phyloP scores from a whole-genome alignment of 495 filamentous ascomycete genomes.

The Umbilicaria muhlenbergii region DNA sequence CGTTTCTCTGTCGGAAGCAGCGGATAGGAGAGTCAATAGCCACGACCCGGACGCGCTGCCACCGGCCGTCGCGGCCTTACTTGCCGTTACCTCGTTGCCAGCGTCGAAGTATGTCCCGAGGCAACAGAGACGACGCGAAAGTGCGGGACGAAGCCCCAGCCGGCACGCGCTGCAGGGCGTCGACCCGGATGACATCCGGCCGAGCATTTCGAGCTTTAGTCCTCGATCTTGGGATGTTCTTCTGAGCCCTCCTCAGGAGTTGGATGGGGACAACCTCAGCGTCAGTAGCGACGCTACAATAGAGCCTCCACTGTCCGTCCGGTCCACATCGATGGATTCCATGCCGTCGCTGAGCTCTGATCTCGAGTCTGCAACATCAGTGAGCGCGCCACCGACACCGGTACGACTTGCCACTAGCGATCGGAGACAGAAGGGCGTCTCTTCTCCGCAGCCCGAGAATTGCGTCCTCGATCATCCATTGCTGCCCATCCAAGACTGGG shows the following conservation, averaged over 20 bases:
- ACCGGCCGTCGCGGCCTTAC: conserved; percentile 8
- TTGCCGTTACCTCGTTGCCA: conserved; percentile 7
- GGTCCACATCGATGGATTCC: conserved; percentile 43
- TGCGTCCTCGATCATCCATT: conserved; percentile 43
- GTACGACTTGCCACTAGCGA: conserved; percentile 26
- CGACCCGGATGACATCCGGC: not conserved
- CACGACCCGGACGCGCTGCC: conserved; percentile 9
- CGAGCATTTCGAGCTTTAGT: conserved; percentile 8
- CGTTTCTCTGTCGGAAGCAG: not conserved
- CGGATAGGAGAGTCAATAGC: not conserved
- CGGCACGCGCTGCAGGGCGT: not conserved
- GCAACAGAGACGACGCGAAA: too few species aligned
- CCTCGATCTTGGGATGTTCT: conserved; percentile 23
- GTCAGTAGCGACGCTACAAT: conserved; percentile 24
- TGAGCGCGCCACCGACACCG: conserved; percentile 22
- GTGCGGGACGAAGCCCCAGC: too few species aligned
- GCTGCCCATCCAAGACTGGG: conserved; percentile 17
- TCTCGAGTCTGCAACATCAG: conserved; percentile 24
- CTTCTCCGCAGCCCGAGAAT: conserved; percentile 28
- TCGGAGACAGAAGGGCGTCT: conserved; percentile 23
- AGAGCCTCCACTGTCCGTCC: conserved; percentile 25
- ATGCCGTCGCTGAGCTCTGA: conserved; percentile 46
- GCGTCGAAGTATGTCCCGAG: not conserved
- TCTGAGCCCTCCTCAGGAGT: conserved; percentile 28
- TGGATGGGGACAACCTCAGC: conserved; percentile 20